Base-by-base conservation (phyloP, 768 basidiomycete species). In the Suillus alpinus region DNA sequence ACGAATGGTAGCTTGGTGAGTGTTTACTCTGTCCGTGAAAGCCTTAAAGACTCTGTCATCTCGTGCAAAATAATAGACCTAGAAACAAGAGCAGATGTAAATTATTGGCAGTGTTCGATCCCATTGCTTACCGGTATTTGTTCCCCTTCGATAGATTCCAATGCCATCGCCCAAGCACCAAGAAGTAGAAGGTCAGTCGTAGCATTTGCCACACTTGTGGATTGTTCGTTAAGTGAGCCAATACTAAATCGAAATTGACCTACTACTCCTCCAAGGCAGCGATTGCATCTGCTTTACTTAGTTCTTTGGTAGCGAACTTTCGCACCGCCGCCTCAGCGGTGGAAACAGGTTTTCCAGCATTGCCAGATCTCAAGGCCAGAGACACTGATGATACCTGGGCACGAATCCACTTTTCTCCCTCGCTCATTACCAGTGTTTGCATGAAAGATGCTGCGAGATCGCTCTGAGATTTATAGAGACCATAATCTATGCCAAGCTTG, bases 401-500 rank as follows among this genome's bases (percentile, higher is more conserved):
- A 60, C 78, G 78, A n/a, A 98, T 83, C 92, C 93, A 97, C 63
- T 85, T 83, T 66, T 95, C 92, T 16, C 95, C 95, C 78, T 97
- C 95, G 59, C 91, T 94, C 95, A 98, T 98, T 66, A 98, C 86
- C 39, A 98, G 78, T 16, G 94, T 94, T 76, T 98, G 95, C 67
- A 98, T 78, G 74, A 95, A 98, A 0, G 92, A 94, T 4, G 95
- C 91, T 55, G 92, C 90, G 49, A 98, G 81, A 68, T 92, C 88
- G 62, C 85, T 89, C 70, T 93, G 89, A 0, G 87, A 86, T 67
- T 85, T 87, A 63, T 89, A 83, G 44, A 96, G 80, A 20, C 93
- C 93, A 66, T 88, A 88, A 69, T 95, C 92, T 56, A 98, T 97
- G 2, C 94, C 95, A 49, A 94, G 82, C 71, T 96, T 95, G 58